Conservation (phyloP, 768 basidiomycete genomes). For the Lactarius hengduanensis region DNA sequence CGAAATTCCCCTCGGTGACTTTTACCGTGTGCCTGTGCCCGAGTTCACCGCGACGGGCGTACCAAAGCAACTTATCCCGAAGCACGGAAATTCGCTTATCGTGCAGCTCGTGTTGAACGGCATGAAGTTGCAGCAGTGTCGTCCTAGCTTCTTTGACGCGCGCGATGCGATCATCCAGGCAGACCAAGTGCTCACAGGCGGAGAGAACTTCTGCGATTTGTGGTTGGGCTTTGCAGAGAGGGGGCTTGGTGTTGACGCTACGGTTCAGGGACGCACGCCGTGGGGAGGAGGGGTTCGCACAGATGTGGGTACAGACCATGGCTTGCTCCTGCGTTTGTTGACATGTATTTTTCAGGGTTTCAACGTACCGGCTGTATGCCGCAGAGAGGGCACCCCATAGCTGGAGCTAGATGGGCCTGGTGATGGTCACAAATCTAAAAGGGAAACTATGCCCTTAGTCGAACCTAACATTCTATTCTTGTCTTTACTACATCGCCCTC, state of each 20-base stretch:
- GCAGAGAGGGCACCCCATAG: conserved; percentile 27
- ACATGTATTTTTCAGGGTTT: conserved; percentile 37
- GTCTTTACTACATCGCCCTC: conserved; percentile 1
- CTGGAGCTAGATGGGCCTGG: no score
- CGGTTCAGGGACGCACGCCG: conserved; percentile 70
- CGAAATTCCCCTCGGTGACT: conserved; percentile 64
- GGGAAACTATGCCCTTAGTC: no score
- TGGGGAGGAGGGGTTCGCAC: conserved; percentile 91
- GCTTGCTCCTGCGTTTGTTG: not conserved
- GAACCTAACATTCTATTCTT: not conserved
- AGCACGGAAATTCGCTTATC: conserved; percentile 86
- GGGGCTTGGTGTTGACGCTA: conserved; percentile 79
- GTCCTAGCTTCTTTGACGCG: conserved; percentile 87
- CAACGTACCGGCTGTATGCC: conserved; percentile 44
- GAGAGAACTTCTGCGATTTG: conserved; percentile 87
- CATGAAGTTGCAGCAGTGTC: conserved; percentile 95
- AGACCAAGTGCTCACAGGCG: conserved; percentile 84
- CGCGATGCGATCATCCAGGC: conserved; percentile 90
- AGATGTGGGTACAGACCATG: conserved; percentile 44
- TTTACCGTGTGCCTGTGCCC: conserved; percentile 63
- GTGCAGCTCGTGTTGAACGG: conserved; percentile 83
- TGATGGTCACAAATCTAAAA: not conserved
- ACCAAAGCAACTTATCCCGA: conserved; percentile 69
- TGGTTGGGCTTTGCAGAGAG: conserved; percentile 83
- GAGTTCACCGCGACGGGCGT: conserved; percentile 39